phyloP scores from a whole-genome alignment of 371 early-diverging fungal genomes.

The Mortierella sp. region DNA sequence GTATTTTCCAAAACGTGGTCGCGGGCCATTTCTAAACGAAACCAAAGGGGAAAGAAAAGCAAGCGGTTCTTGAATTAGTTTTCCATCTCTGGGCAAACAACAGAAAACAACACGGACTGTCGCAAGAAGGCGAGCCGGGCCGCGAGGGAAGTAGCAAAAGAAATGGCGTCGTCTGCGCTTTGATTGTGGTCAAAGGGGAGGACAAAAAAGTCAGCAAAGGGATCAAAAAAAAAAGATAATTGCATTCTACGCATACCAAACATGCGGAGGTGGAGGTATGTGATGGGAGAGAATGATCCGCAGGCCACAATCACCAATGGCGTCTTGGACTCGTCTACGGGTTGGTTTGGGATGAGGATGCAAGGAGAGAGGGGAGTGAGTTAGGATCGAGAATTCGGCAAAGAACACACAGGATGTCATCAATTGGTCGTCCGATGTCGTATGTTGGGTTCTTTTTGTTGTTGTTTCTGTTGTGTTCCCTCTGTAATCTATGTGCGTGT shows the following conservation, averaged over 20 bases:
- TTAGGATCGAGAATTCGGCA: background rate
- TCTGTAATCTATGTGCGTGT: background rate
- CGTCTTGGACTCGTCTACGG: conserved; percentile 81
- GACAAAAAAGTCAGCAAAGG: background rate
- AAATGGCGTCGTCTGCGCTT: background rate
- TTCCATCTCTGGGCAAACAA: background rate
- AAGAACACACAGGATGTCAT: background rate
- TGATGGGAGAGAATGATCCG: conserved; percentile 97
- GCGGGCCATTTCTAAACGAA: conserved; percentile 88
- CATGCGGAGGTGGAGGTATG: conserved; percentile 97
- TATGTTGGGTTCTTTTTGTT: background rate
- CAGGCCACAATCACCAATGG: conserved; percentile 97
- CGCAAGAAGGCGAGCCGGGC: background rate
- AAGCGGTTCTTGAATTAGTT: conserved; percentile 5
- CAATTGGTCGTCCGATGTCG: conserved; percentile 1
- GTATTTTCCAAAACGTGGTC: conserved; percentile 85
- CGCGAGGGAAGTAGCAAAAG: background rate
- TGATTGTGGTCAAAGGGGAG: background rate
- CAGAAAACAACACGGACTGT: background rate
- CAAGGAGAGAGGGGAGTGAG: background rate
- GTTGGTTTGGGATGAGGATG: background rate
- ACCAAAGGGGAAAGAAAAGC: conserved; percentile 16
- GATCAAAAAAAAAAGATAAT: background rate
- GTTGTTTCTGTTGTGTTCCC: background rate
- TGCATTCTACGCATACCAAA: conserved; percentile 78